Conservation (phyloP, 1,139 yeast genomes). For the Spathaspora jeffriesii region DNA sequence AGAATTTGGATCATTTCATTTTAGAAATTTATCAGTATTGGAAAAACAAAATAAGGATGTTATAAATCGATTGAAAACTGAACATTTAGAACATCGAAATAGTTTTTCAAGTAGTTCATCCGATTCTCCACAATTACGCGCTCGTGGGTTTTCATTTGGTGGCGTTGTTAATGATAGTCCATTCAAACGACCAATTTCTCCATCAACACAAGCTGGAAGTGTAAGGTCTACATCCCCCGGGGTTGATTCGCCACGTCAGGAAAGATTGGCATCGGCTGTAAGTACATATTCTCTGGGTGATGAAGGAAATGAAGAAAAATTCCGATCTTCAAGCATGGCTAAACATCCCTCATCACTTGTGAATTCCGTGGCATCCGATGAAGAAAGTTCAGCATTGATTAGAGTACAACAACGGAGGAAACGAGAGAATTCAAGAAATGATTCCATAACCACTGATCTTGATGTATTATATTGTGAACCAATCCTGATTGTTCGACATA, state of each 20-base stretch:
- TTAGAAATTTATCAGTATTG: conserved; percentile 83
- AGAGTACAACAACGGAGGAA: conserved; percentile 51
- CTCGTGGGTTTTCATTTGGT: conserved; percentile 41
- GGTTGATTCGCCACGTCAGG: conserved; percentile 24
- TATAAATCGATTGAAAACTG: conserved; percentile 80
- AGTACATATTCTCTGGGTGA: conserved; percentile 40
- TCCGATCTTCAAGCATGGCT: conserved; percentile 3
- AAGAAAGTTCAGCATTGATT: conserved; percentile 57
- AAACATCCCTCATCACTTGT: conserved; percentile 4
- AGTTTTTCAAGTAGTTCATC: conserved; percentile 45
- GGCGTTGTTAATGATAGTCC: conserved; percentile 25
- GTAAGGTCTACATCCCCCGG: conserved; percentile 18
- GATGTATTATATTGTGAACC: conserved; percentile 87
- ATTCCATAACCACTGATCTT: conserved; percentile 26
- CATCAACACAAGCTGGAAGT: conserved; percentile 14
- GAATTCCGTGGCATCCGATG: conserved; percentile 65
- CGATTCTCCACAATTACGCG: conserved; percentile 35
- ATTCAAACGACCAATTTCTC: conserved; percentile 40
- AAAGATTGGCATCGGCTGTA: conserved; percentile 33
- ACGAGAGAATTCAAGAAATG: conserved; percentile 46
- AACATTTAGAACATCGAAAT: conserved; percentile 62
- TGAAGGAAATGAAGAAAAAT: conserved; percentile 18
- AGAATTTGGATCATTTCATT: conserved; percentile 94
- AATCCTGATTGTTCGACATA: conserved; percentile 77
- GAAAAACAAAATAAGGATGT: conserved; percentile 96